phyloP scores from a whole-genome alignment of 78 protist species.

The Goniomonas avonlea region DNA sequence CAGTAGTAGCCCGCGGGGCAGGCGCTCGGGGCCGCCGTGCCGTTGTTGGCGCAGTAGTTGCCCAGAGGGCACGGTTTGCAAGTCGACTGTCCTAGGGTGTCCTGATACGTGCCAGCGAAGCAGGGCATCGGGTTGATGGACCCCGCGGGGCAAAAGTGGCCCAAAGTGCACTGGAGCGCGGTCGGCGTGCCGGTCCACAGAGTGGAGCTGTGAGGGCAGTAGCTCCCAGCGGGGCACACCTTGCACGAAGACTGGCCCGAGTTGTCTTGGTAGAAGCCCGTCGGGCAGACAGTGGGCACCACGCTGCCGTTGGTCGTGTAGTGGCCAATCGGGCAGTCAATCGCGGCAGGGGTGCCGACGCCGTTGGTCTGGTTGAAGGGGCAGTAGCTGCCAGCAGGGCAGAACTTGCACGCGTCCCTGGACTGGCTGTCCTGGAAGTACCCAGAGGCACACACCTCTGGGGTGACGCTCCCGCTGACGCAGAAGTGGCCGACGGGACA shows the following conservation, averaged over 20 bases:
- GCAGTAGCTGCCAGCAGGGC: neutral
- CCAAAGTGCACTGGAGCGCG: neutral
- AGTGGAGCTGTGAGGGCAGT: neutral
- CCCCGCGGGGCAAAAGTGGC: neutral
- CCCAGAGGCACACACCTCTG: constrained; percentile 1
- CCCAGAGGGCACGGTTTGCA: neutral
- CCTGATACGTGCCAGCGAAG: constrained; percentile 1
- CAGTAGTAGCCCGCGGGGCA: neutral
- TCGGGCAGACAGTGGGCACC: neutral
- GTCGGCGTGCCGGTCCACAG: too few species aligned
- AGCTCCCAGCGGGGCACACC: neutral
- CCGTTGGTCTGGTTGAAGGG: neutral
- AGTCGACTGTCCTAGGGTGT: neutral
- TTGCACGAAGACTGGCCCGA: neutral
- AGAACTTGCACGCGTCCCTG: neutral
- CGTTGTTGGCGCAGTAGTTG: neutral
- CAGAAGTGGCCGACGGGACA: constrained; percentile 3
- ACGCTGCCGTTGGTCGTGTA: neutral
- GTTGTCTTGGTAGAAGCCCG: neutral
- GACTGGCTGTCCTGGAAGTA: neutral
- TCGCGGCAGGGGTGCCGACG: neutral
- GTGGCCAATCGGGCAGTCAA: neutral
- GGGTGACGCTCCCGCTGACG: neutral
- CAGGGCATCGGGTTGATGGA: neutral
- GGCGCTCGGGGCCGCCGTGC: neutral